Percentiles rank a stretch among this genome's conserved stretches.
These are phyloP conservation scores for Cystobasidium tubakii DNA, from an alignment of 768 basidiomycete genomes.

Conservation along the genomic window DNA sequence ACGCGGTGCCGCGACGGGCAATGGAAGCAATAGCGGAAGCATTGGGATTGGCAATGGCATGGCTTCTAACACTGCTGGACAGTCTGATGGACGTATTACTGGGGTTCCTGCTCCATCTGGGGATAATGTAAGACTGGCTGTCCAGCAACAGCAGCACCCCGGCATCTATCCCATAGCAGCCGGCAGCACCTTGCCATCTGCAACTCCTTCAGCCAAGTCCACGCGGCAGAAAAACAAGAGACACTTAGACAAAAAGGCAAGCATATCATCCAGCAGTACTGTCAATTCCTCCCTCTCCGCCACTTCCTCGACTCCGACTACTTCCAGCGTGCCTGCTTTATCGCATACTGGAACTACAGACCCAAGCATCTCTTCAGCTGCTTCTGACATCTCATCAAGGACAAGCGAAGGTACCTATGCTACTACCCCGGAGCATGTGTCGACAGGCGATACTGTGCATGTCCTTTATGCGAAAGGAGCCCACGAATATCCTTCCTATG, in stretches of 20 bases:
- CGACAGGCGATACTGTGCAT: background rate
- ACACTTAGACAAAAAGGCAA: background rate
- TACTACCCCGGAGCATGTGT: background rate
- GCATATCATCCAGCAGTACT: background rate
- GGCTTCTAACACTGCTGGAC: background rate
- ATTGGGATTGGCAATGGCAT: background rate
- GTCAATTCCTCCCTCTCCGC: background rate
- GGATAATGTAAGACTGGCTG: background rate
- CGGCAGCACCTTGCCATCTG: too few relatives aligned
- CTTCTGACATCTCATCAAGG: background rate
- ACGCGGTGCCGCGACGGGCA: too few relatives aligned
- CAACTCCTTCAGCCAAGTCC: background rate
- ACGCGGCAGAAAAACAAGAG: background rate
- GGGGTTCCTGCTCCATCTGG: background rate
- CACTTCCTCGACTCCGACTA: background rate
- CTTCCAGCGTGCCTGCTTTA: background rate
- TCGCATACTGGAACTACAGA: background rate
- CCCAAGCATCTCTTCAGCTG: conserved; percentile 1
- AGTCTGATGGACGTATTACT: background rate
- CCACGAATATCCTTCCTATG: background rate
- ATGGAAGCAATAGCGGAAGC: background rate
- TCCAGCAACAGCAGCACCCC: background rate
- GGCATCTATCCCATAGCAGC: too few relatives aligned
- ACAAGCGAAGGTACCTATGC: conserved; percentile 5
- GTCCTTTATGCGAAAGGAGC: background rate